Percentiles rank a stretch among this genome's conserved stretches.
phyloP scores from a whole-genome alignment of 345 rosid genomes.

The Citrus hindsii region DNA sequence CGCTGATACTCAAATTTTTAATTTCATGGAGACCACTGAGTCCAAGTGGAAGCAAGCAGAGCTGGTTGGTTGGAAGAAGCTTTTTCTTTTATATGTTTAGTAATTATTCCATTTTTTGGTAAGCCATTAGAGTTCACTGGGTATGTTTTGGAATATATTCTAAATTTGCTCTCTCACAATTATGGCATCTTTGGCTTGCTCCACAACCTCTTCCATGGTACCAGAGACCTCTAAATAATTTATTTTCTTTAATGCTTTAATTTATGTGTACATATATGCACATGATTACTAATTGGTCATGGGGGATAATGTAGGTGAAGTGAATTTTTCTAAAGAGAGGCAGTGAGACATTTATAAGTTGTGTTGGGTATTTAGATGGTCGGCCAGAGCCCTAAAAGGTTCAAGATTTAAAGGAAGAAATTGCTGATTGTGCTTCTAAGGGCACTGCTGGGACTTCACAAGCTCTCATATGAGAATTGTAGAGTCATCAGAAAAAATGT shows the following conservation, averaged over 20 bases:
- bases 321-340: conserved; percentile 59
- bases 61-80: too few species aligned
- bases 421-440: conserved; percentile 17
- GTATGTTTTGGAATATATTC: conserved; percentile 45
- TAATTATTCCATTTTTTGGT: conserved; percentile 19
- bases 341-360: conserved; percentile 45
- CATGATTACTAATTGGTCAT: too few species aligned
- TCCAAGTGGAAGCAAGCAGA: too few species aligned
- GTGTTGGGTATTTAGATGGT: conserved; percentile 65
- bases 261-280: too few species aligned
- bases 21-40: too few species aligned
- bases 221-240: conserved; percentile 11
- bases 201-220: conserved; percentile 43
- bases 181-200: conserved; percentile 52
- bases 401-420: conserved; percentile 26
- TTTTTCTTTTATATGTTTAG: too few species aligned
- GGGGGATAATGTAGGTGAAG: conserved; percentile 30
- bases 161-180: conserved; percentile 59
- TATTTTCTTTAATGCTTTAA: too few species aligned
- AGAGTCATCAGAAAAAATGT: conserved; percentile 56
- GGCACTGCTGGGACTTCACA: conserved; percentile 27
- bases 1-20: too few species aligned
- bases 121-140: conserved; percentile 71
- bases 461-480: conserved; percentile 62
- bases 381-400: conserved; percentile 42